Conservation (phyloP, 2,329 filamentous ascomycete species). For the Hymenoscyphus scutula region DNA sequence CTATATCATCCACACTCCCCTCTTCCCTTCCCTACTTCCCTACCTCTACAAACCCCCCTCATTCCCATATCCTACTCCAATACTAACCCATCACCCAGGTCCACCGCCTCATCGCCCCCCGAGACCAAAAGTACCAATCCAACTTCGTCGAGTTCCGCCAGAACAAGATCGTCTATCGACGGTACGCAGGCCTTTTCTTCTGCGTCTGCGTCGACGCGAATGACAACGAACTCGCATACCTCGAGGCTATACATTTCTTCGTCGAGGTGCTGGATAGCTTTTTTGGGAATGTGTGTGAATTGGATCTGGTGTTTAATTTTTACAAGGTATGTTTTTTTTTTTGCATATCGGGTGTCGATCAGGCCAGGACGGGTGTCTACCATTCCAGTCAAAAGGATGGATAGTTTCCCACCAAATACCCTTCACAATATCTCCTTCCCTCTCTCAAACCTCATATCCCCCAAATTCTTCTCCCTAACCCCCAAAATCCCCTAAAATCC, state of each 20-base stretch:
- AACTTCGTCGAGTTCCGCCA: slow-evolving; percentile 97
- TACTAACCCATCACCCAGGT: slow-evolving; percentile 53
- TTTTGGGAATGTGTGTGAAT: slow-evolving; percentile 97
- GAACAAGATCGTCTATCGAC: slow-evolving; percentile 95
- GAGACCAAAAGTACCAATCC: slow-evolving; percentile 98
- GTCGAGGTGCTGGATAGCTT: slow-evolving; percentile 98
- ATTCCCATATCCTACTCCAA: not conserved
- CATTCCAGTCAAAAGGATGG: not conserved
- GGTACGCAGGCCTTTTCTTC: slow-evolving; percentile 98
- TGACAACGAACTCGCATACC: slow-evolving; percentile 94
- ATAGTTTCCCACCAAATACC: not conserved
- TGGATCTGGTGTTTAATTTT: slow-evolving; percentile 84
- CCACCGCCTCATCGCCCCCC: slow-evolving; percentile 93
- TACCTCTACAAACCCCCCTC: not conserved
- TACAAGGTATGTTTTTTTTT: slow-evolving; percentile 63
- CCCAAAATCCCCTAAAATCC: too few species aligned
- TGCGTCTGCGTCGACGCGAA: slow-evolving; percentile 99
- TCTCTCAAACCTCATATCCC: not conserved
- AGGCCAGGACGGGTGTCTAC: not conserved
- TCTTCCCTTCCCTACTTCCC: slow-evolving; percentile 2
- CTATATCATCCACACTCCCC: slow-evolving; percentile 38
- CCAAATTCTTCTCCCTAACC: too few species aligned
- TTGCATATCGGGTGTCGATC: not conserved
- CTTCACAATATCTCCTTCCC: not conserved
- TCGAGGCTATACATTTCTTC: slow-evolving; percentile 99